phyloP scores from a whole-genome alignment of 371 early-diverging fungal genomes.

The Actinomortierella wolfii region DNA sequence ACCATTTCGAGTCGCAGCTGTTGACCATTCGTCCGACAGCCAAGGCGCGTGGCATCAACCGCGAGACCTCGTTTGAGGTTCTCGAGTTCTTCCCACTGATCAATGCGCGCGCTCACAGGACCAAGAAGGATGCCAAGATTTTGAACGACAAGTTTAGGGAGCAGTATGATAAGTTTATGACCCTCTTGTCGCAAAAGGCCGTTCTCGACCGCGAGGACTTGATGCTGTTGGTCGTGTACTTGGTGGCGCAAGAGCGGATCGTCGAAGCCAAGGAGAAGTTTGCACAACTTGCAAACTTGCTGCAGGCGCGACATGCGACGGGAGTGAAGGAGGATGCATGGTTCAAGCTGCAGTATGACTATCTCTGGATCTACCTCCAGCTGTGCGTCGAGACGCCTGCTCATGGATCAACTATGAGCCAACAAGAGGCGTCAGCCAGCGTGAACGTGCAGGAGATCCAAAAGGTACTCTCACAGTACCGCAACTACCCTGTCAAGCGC shows the following conservation, averaged over 20 bases:
- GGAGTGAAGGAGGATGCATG: conserved; percentile 1
- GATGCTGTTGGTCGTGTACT: conserved; percentile 49
- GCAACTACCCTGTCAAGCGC: conserved; percentile 44
- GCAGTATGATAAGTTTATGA: conserved; percentile 52
- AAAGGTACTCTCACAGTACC: conserved; percentile 47
- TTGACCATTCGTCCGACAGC: conserved; percentile 21
- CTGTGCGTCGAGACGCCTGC: conserved; percentile 49
- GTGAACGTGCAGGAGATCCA: conserved; percentile 48
- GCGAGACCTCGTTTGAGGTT: conserved; percentile 11
- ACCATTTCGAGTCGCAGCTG: conserved; percentile 51
- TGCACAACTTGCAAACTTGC: conserved; percentile 14
- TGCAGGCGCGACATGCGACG: conserved; percentile 3
- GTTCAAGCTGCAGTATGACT: conserved; percentile 56
- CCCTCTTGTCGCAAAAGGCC: conserved; percentile 47
- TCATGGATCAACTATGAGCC: conserved; percentile 13
- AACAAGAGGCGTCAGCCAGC: conserved; percentile 6
- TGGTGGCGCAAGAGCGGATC: conserved; percentile 61
- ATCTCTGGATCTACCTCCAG: conserved; percentile 55
- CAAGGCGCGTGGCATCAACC: conserved; percentile 3
- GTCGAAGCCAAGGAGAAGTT: conserved; percentile 50
- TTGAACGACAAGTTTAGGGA: conserved; percentile 50
- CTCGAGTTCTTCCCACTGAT: conserved; percentile 61
- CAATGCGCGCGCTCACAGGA: conserved; percentile 51
- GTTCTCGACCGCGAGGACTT: conserved; percentile 42
- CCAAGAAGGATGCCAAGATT: conserved; percentile 23